phyloP scores from a whole-genome alignment of 805 yeast genomes.

The Grigorovia humatica region DNA sequence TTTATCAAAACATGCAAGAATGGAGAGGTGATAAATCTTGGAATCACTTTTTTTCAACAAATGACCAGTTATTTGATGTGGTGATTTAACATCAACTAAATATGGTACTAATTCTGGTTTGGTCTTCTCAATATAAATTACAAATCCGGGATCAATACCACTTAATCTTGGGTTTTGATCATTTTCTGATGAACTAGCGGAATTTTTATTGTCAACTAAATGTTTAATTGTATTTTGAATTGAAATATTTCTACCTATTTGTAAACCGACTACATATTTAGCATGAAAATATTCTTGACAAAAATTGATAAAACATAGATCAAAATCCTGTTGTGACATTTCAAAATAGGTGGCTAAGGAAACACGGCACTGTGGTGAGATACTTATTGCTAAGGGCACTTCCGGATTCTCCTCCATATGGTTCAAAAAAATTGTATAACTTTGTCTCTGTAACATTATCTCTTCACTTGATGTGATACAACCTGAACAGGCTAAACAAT shows the following conservation, averaged over 20 bases:
- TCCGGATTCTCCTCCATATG: conserved; percentile 27
- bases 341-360: conserved; percentile 63
- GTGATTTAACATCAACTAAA: conserved; percentile 68
- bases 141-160: conserved; percentile 93
- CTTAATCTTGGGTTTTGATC: conserved; percentile 44
- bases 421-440: conserved; percentile 65
- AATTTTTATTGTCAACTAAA: conserved; percentile 13
- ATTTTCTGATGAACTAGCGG: background rate
- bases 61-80: conserved; percentile 88
- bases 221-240: conserved; percentile 41
- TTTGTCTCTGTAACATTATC: conserved; percentile 80
- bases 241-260: conserved; percentile 65
- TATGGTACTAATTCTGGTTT: conserved; percentile 73
- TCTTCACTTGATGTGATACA: conserved; percentile 98
- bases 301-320: conserved; percentile 47
- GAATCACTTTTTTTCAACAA: conserved; percentile 43
- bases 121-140: conserved; percentile 88
- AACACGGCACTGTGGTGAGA: conserved; percentile 79
- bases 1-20: conserved; percentile 98
- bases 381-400: conserved; percentile 56
- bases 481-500: conserved; percentile 94
- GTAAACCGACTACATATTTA: conserved; percentile 69
- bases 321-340: conserved; percentile 46
- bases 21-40: conserved; percentile 62
- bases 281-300: conserved; percentile 53